These are phyloP conservation scores for Aspergillus carbonarius DNA, from an alignment of 2,329 filamentous ascomycete species.

Conservation along the genomic window DNA sequence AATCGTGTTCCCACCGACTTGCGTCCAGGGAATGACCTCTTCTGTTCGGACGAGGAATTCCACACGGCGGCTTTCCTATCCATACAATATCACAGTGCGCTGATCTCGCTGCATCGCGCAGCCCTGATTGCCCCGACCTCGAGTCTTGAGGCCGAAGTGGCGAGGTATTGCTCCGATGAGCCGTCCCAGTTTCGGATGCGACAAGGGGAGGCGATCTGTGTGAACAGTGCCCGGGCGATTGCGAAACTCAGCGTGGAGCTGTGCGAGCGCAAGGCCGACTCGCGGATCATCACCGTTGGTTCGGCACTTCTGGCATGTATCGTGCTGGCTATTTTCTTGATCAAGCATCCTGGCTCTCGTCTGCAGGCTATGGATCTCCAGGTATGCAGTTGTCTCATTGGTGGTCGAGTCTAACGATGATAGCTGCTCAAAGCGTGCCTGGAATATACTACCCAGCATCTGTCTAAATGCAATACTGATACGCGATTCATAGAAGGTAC, in stretches of 20 bases:
- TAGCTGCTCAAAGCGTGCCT: conserved; percentile 15
- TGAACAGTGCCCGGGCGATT: conserved; percentile 15
- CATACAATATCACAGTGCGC: conserved; percentile 14
- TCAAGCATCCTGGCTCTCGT: conserved; percentile 11
- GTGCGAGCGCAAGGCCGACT: conserved; percentile 3
- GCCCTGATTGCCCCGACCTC: conserved; percentile 13
- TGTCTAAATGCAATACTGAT: conserved; percentile 7
- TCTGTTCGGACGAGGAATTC: conserved; percentile 6
- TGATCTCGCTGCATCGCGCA: conserved; percentile 17
- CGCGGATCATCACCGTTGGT: conserved; percentile 7
- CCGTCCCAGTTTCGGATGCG: conserved; percentile 11
- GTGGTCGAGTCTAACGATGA: neutral
- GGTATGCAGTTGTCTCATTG: neutral
- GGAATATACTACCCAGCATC: conserved; percentile 1
- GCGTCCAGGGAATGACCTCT: conserved; percentile 14
- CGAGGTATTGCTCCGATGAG: conserved; percentile 8
- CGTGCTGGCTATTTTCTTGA: conserved; percentile 12
- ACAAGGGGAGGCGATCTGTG: conserved; percentile 13
- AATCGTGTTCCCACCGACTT: conserved; percentile 9
- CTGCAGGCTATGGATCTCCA: conserved; percentile 12
- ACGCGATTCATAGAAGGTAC: conserved; percentile 10
- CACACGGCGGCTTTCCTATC: conserved; percentile 12
- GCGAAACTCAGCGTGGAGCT: conserved; percentile 17
- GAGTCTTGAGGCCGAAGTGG: conserved; percentile 12
- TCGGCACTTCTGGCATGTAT: conserved; percentile 12